Conservation (phyloP, 2,329 filamentous ascomycete genomes). For the Aspergillus sp. region DNA sequence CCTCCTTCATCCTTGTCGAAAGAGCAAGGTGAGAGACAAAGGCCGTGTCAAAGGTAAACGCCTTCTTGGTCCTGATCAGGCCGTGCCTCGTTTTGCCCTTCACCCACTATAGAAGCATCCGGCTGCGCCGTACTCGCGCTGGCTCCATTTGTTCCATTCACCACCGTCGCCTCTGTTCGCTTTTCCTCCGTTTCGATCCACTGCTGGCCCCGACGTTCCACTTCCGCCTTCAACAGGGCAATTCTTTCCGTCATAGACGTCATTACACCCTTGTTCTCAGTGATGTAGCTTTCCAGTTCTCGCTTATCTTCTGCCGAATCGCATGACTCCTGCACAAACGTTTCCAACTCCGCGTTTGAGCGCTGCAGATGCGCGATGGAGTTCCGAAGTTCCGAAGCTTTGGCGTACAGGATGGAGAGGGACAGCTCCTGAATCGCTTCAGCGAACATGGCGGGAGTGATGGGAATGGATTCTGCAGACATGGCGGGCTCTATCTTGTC, state of each 20-base stretch:
- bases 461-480: constrained; percentile 51
- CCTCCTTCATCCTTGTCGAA: neutral
- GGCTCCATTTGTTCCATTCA: constrained; percentile 21
- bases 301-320: constrained; percentile 52
- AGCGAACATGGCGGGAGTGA: constrained; percentile 52
- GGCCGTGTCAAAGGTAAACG: constrained; percentile 29
- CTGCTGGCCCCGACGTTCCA: constrained; percentile 55
- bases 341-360: constrained; percentile 57
- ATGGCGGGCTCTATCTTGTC: constrained; percentile 33
- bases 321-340: constrained; percentile 47
- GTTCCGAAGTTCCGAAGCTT: constrained; percentile 61
- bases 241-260: constrained; percentile 57
- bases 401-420: constrained; percentile 58
- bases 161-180: constrained; percentile 20
- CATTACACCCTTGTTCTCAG: constrained; percentile 60
- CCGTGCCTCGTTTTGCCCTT: neutral
- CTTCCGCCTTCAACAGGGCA: constrained; percentile 49
- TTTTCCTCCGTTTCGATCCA: constrained; percentile 45
- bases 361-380: constrained; percentile 57
- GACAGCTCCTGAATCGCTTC: constrained; percentile 59
- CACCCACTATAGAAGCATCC: constrained; percentile 6
- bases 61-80: constrained; percentile 21
- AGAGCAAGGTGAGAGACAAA: neutral
- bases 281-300: constrained; percentile 41
- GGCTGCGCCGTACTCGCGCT: neutral